Evolutionary conservation across 345 rosid genomes (phyloP).

Genomic region (Trapa incisa): DNA sequence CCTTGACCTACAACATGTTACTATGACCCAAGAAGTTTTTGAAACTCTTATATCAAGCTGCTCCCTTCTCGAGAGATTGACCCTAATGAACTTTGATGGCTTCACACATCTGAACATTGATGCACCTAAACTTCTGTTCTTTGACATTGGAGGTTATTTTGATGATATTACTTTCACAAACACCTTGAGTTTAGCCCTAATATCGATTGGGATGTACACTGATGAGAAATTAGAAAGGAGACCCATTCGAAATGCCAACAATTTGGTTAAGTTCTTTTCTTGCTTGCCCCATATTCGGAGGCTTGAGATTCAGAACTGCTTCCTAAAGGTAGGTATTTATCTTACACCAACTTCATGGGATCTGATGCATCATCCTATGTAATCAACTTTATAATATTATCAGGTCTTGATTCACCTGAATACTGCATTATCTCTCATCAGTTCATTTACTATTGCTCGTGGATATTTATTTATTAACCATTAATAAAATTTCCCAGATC

Average conservation of each 20-base stretch:
- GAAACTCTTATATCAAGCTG: conserved; percentile 42
- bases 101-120: conserved; percentile 41
- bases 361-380: background rate
- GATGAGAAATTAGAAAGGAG: conserved; percentile 24
- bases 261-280: conserved; percentile 46
- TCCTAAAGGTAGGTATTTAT: conserved; percentile 36
- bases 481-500: background rate
- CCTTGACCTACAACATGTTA: conserved; percentile 62
- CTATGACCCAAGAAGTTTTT: conserved; percentile 44
- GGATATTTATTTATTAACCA: background rate
- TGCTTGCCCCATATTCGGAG: conserved; percentile 54
- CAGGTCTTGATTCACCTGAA: background rate
- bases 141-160: conserved; percentile 46
- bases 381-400: background rate
- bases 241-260: conserved; percentile 23
- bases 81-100: conserved; percentile 57
- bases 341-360: background rate
- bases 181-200: conserved; percentile 28
- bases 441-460: background rate
- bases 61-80: conserved; percentile 46
- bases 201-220: conserved; percentile 45
- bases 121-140: conserved; percentile 57
- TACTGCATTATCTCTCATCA: conserved; percentile 3
- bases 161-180: conserved; percentile 37
- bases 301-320: conserved; percentile 60